Base-by-base conservation (phyloP, 495 filamentous ascomycete species). In the Aspergillus indologenus region DNA sequence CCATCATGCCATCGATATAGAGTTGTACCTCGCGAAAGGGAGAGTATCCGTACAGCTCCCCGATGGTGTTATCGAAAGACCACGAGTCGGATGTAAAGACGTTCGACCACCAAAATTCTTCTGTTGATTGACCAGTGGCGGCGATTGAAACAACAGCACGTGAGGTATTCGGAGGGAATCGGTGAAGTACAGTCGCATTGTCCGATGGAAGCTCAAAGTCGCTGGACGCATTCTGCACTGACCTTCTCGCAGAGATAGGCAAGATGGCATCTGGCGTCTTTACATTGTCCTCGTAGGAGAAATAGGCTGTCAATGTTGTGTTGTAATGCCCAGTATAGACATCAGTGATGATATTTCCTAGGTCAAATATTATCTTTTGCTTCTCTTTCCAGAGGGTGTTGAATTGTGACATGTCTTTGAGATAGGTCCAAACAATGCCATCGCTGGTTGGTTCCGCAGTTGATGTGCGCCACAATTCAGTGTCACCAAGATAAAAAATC, bases 21-120 rank as follows among this genome's bases (percentile, higher is more conserved):
- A 95, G 73, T 60, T 96, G 90, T 8, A 95, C 79, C 68, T 96
- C 92, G 9, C 91, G 84, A 66, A 91, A 96, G 0, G 90, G 89
- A 19, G 86, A 87, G 63, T 83, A 85, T 1, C 89, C 91, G 44
- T 86, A 86, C 1, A 93, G 75, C 18, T 75, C 72, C 9, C 81
- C 86, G 3, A 78, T 79, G 5, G 71, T 70, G 14, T 75, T 75
- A 8, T 69, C 66, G 68, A 93, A 96, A 3, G 85, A 85, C 29
- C 81, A 61, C 0, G 77, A 77, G 57, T 90, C 83, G 4, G 80
- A 79, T 7, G 80, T 79, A n/a, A 89, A 79, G 3, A 91, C 88
- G 70, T 95, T 95, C 20, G 81, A 84, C 80, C 88, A 96, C 91
- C 92, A 96, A 65, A 96, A 96, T 62, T 96, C 91, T 66, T 96